Percentiles rank a stretch among this genome's conserved stretches.
Evolutionary conservation across 257 asterid species (phyloP).

Genomic region (Leptodermis oblonga): DNA sequence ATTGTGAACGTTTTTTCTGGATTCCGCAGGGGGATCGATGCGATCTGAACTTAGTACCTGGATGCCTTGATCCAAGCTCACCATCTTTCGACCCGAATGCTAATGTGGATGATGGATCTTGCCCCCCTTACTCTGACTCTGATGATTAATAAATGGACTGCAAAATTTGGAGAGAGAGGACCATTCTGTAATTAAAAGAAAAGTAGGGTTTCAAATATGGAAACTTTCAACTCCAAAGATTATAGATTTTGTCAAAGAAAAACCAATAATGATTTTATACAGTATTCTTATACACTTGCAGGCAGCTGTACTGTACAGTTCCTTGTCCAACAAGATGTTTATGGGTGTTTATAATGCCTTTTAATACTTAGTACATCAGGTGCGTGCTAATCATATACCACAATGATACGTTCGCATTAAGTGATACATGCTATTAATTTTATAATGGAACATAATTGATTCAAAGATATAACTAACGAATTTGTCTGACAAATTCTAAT

Average conservation of each 20-base stretch:
- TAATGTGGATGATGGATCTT: slow-evolving; percentile 82
- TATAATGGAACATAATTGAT: too few relatives aligned
- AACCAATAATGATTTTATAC: not conserved
- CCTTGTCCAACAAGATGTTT: not conserved
- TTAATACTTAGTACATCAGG: too few relatives aligned
- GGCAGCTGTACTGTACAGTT: not conserved
- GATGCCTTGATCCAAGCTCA: slow-evolving; percentile 79
- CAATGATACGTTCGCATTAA: too few relatives aligned
- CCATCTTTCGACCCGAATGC: slow-evolving; percentile 61
- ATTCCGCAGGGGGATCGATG: slow-evolving; percentile 96
- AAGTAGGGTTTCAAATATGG: not conserved
- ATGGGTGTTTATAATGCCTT: not conserved
- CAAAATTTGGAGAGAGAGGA: not conserved
- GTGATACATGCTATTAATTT: too few relatives aligned
- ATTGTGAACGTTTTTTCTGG: too few relatives aligned
- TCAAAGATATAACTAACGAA: too few relatives aligned
- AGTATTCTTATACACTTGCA: not conserved
- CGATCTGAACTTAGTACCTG: slow-evolving; percentile 61
- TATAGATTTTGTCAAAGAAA: not conserved
- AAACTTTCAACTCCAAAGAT: too few relatives aligned
- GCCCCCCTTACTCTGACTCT: slow-evolving; percentile 65
- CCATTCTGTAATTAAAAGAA: too few relatives aligned
- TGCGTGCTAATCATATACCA: too few relatives aligned
- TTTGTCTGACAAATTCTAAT: too few relatives aligned
- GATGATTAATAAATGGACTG: slow-evolving; percentile 40